Percentiles rank a stretch among this genome's conserved stretches.
Conservation (phyloP, 129 eudicot species). For the Flaveria ramosissima region DNA sequence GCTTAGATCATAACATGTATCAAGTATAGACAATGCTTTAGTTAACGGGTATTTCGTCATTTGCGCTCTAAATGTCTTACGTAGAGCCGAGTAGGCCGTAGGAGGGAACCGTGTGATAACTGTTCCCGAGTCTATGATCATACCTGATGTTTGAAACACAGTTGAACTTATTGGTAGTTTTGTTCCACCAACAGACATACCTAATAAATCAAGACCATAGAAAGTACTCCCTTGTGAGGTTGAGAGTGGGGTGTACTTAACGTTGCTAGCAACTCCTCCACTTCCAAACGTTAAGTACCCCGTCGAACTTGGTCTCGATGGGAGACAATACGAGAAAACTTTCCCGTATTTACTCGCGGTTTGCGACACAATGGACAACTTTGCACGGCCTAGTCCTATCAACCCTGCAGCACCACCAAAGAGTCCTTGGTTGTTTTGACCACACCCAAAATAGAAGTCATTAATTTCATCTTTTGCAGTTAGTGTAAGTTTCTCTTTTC, state of each 20-base stretch:
- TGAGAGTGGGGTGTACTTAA: constrained; percentile 48
- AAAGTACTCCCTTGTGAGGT: constrained; percentile 38
- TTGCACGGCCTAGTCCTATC: constrained; percentile 63
- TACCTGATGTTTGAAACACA: constrained; percentile 49
- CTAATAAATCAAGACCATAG: constrained; percentile 43
- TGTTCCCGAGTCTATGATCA: constrained; percentile 84
- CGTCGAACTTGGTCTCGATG: constrained; percentile 46
- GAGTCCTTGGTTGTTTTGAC: constrained; percentile 72
- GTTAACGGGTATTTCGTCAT: constrained; percentile 61
- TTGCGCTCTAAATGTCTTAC: constrained; percentile 44
- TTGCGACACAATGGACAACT: constrained; percentile 63
- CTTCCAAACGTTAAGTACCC: constrained; percentile 68
- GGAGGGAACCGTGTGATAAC: constrained; percentile 79
- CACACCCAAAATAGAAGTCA: constrained; percentile 63
- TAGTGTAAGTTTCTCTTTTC: constrained; percentile 54
- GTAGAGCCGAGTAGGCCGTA: constrained; percentile 53
- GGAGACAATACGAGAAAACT: constrained; percentile 80
- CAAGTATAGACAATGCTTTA: constrained; percentile 53
- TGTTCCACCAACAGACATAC: constrained; percentile 48
- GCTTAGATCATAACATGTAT: constrained; percentile 76
- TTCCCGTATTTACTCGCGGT: constrained; percentile 49
- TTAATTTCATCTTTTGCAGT: constrained; percentile 39
- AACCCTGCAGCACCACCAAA: constrained; percentile 63
- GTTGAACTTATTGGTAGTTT: constrained; percentile 49
- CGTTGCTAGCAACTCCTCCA: constrained; percentile 4